Conservation (phyloP, 2,329 filamentous ascomycete species). For the Cercospora beticola region DNA sequence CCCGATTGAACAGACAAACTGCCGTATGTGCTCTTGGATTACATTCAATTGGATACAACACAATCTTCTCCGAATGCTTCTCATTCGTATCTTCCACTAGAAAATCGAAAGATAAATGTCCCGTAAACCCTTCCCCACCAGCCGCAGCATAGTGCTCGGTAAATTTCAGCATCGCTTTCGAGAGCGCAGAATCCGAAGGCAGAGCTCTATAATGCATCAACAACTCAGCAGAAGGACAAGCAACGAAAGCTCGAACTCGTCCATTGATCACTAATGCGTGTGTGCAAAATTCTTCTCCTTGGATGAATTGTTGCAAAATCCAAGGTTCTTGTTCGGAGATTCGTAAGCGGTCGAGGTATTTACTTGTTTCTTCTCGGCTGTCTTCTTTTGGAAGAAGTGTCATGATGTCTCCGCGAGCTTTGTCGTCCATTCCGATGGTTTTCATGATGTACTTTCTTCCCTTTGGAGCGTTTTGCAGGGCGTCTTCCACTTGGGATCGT, state of each 20-base stretch:
- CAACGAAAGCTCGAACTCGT: constrained; percentile 63
- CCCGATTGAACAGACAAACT: constrained; percentile 57
- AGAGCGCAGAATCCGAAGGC: constrained; percentile 54
- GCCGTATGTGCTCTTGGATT: constrained; percentile 70
- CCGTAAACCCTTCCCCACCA: constrained; percentile 57
- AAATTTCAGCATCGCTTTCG: constrained; percentile 62
- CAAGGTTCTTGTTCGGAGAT: constrained; percentile 59
- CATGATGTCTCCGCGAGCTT: constrained; percentile 58
- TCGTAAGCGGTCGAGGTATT: constrained; percentile 55
- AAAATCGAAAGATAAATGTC: constrained; percentile 72
- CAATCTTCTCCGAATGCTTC: constrained; percentile 30
- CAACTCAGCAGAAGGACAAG: constrained; percentile 62
- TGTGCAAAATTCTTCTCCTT: constrained; percentile 67
- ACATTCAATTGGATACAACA: constrained; percentile 67
- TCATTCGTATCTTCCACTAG: constrained; percentile 52
- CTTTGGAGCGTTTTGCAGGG: constrained; percentile 12
- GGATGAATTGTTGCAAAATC: constrained; percentile 69
- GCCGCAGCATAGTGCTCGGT: constrained; percentile 58
- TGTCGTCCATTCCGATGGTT: constrained; percentile 62
- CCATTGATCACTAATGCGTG: constrained; percentile 68
- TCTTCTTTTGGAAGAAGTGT: constrained; percentile 59
- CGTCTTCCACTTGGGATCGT: constrained; percentile 8
- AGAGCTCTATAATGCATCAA: constrained; percentile 67
- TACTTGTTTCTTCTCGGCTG: constrained; percentile 54
- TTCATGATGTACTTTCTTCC: constrained; percentile 64